Conservation (phyloP, 495 filamentous ascomycete genomes). For the Hamigera avellanea region DNA sequence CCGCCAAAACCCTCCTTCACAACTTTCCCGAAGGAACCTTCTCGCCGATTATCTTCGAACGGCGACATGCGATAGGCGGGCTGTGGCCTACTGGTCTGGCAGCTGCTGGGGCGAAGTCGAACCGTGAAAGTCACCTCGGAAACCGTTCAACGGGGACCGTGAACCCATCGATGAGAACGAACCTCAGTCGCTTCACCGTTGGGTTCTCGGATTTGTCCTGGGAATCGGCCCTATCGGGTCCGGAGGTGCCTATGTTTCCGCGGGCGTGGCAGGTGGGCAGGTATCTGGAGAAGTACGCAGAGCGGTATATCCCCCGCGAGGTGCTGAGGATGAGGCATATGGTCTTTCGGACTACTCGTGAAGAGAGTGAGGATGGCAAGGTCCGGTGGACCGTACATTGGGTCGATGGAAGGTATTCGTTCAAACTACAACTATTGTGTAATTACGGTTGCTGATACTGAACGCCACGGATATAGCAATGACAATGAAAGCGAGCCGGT, state of each 20-base stretch:
- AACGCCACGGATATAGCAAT: too few relatives aligned
- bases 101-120: conserved; percentile 16
- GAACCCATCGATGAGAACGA: conserved; percentile 61
- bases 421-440: neutral
- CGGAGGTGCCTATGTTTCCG: conserved; percentile 49
- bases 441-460: conserved; percentile 1
- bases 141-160: conserved; percentile 26
- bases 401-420: conserved; percentile 15
- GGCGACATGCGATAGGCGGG: conserved; percentile 53
- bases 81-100: conserved; percentile 42
- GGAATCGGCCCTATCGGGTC: conserved; percentile 30
- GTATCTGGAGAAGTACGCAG: conserved; percentile 55
- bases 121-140: conserved; percentile 16
- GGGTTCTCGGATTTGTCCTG: conserved; percentile 72
- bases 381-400: conserved; percentile 45
- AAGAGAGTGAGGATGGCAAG: conserved; percentile 5
- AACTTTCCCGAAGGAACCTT: conserved; percentile 45
- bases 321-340: conserved; percentile 39
- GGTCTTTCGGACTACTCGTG: conserved; percentile 37
- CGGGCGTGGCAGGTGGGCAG: conserved; percentile 62
- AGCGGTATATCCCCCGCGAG: conserved; percentile 40
- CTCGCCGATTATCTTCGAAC: conserved; percentile 60
- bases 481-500: conserved; percentile 7
- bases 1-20: conserved; percentile 67
- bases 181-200: conserved; percentile 68